phyloP scores from a whole-genome alignment of 2,329 filamentous ascomycete species.

The Aspergillus arachidicola region DNA sequence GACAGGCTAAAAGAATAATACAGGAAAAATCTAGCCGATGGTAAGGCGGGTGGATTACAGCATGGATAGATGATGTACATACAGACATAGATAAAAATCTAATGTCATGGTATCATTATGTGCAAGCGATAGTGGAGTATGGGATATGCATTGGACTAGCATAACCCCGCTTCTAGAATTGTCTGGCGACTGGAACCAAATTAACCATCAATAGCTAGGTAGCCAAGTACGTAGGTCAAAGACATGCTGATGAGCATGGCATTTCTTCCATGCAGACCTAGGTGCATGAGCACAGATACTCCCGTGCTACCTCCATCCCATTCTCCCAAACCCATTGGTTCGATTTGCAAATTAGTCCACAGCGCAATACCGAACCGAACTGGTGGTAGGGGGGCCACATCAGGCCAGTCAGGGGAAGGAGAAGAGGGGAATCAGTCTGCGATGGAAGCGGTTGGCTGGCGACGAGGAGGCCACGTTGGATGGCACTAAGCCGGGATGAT shows the following conservation, averaged over 20 bases:
- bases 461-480: conserved; percentile 27
- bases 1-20: background rate
- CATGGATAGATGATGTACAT: background rate
- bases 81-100: background rate
- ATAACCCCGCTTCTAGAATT: background rate
- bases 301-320: background rate
- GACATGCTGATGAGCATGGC: background rate
- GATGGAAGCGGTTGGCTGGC: conserved; percentile 21
- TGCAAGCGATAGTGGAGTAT: background rate
- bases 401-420: conserved; percentile 15
- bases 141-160: background rate
- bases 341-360: background rate
- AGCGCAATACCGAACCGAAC: background rate
- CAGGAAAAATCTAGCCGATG: background rate
- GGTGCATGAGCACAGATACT: background rate
- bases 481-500: conserved; percentile 21
- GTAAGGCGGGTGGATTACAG: background rate
- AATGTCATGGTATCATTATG: background rate
- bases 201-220: background rate
- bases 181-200: background rate
- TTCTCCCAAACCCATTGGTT: background rate
- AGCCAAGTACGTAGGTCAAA: background rate
- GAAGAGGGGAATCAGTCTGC: conserved; percentile 15
- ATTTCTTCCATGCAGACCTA: background rate
- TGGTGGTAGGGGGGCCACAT: background rate